Percentiles rank a stretch among this genome's conserved stretches.
These are phyloP conservation scores for Lactarius akahatsu DNA, from an alignment of 768 basidiomycete species.

Conservation along the genomic window DNA sequence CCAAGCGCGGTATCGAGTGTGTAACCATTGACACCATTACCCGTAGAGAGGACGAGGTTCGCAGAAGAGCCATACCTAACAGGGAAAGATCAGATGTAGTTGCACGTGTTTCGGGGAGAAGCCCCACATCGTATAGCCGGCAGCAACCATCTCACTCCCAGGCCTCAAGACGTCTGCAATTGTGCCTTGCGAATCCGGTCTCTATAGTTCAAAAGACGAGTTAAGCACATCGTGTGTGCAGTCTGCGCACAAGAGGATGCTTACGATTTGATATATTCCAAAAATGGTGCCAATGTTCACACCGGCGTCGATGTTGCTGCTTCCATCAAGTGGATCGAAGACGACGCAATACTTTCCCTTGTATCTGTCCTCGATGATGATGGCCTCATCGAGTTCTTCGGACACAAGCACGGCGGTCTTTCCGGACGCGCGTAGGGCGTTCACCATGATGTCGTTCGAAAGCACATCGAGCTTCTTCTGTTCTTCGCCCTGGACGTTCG, in stretches of 20 bases:
- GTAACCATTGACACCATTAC: conserved; percentile 96
- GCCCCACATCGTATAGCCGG: conserved; percentile 92
- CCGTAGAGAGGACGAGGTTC: conserved; percentile 93
- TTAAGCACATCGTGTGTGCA: conserved; percentile 4
- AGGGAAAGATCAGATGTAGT: background rate
- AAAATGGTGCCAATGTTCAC: conserved; percentile 99
- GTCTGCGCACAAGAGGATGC: conserved; percentile 37
- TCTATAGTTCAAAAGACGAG: conserved; percentile 43
- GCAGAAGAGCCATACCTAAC: conserved; percentile 89
- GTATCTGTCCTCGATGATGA: conserved; percentile 79
- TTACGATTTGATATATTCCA: conserved; percentile 88
- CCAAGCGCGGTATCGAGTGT: conserved; percentile 94
- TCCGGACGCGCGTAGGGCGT: conserved; percentile 92
- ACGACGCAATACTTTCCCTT: conserved; percentile 95
- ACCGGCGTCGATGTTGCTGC: conserved; percentile 99
- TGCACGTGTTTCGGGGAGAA: conserved; percentile 12
- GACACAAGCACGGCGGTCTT: conserved; percentile 96
- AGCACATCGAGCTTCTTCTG: conserved; percentile 99
- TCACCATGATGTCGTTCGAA: conserved; percentile 99
- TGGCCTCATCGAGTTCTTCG: conserved; percentile 90
- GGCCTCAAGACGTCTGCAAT: conserved; percentile 89
- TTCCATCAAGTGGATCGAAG: conserved; percentile 97
- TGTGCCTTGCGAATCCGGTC: conserved; percentile 72
- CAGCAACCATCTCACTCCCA: conserved; percentile 95
- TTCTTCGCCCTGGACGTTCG: conserved; percentile 97